phyloP scores from a whole-genome alignment of 371 early-diverging fungal species.

The Capillidium rhysosporum region DNA sequence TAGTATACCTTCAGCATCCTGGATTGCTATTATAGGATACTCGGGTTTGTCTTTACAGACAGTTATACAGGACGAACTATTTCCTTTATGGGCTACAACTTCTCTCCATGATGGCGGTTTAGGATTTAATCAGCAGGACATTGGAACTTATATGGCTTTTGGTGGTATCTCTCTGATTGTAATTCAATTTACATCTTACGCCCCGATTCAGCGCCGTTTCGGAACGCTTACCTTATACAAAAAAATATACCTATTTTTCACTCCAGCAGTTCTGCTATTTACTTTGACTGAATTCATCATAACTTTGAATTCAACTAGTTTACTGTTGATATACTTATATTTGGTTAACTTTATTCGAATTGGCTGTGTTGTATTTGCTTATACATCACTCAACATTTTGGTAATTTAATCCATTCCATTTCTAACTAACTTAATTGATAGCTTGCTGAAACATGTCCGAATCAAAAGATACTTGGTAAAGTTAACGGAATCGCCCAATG shows the following conservation, averaged over 20 bases:
- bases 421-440: neutral
- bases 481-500: constrained; percentile 53
- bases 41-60: neutral
- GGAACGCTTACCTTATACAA: neutral
- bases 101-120: neutral
- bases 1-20: neutral
- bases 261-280: constrained; percentile 14
- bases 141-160: constrained; percentile 3
- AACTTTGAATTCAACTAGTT: constrained; percentile 7
- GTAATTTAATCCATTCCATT: constrained; percentile 7
- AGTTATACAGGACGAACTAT: neutral
- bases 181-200: neutral
- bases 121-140: constrained; percentile 5
- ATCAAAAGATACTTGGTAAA: constrained; percentile 26
- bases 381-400: constrained; percentile 40
- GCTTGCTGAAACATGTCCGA: constrained; percentile 6
- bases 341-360: constrained; percentile 20
- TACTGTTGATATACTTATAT: constrained; percentile 17
- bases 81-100: neutral
- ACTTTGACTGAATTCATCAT: neutral
- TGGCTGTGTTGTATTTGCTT: constrained; percentile 25
- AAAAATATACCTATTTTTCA: neutral
- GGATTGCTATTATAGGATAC: neutral
- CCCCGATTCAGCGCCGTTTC: neutral
- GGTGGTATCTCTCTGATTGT: neutral